Evolutionary conservation across 306 rosid genomes (phyloP).

Genomic region (Vigna mungo): DNA sequence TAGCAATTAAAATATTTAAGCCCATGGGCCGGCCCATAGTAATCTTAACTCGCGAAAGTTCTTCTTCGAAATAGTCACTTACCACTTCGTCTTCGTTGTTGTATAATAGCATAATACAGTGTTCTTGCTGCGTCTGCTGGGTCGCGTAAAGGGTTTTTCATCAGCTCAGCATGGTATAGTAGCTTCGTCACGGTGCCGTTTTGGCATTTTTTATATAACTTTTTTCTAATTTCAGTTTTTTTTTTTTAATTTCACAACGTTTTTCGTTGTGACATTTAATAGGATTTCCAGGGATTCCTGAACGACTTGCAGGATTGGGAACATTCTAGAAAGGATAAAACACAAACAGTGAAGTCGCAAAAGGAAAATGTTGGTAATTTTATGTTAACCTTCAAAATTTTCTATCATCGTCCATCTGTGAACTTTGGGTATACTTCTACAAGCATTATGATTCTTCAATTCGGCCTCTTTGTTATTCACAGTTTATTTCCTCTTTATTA

Average conservation of each 20-base stretch:
- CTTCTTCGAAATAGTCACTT: not conserved
- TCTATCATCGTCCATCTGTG: conserved; percentile 3
- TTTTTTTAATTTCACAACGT: not conserved
- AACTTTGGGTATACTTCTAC: not conserved
- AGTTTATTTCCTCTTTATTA: not conserved
- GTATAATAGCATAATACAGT: not conserved
- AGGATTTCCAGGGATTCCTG: conserved; percentile 96
- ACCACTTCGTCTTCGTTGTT: not conserved
- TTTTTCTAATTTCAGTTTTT: not conserved
- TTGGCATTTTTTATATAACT: not conserved
- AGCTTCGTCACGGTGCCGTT: conserved; percentile 7
- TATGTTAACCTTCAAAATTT: conserved; percentile 25
- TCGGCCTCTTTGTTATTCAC: not conserved
- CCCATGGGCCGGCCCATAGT: not conserved
- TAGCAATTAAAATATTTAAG: not conserved
- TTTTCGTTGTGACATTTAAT: conserved; percentile 3
- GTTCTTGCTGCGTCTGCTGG: not conserved
- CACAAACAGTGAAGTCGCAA: conserved; percentile 52
- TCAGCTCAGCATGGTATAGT: conserved; percentile 36
- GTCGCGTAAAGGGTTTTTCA: not conserved
- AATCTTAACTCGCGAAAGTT: not conserved
- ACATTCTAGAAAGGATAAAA: conserved; percentile 70
- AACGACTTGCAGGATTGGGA: conserved; percentile 99
- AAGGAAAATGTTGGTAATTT: conserved; percentile 65
- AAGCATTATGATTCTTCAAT: not conserved